phyloP scores from a whole-genome alignment of 169 alveolate species.

The Eimeria praecox region DNA sequence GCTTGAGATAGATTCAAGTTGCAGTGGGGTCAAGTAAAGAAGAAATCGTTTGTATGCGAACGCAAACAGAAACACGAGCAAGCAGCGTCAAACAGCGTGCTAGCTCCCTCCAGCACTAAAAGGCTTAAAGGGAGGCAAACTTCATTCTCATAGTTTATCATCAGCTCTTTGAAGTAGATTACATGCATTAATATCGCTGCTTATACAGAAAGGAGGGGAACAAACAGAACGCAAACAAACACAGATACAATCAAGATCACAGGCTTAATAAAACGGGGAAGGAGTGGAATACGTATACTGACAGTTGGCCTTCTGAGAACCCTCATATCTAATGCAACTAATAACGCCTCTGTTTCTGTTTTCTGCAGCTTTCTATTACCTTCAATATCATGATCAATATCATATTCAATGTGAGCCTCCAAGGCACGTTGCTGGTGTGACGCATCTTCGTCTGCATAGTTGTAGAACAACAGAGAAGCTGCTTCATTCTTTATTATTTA shows the following conservation, averaged over 20 bases:
- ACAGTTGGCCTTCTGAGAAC: background rate
- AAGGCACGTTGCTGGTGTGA: background rate
- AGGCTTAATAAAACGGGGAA: background rate
- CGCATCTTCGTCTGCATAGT: background rate
- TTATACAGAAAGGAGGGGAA: background rate
- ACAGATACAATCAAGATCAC: background rate
- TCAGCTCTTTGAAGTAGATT: background rate
- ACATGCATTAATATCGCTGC: background rate
- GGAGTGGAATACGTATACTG: background rate
- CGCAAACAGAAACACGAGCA: too few relatives aligned
- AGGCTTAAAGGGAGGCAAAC: background rate
- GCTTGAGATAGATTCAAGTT: too few relatives aligned
- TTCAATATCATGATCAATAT: background rate
- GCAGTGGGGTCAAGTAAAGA: too few relatives aligned
- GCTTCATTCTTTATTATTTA: background rate
- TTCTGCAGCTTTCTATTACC: background rate
- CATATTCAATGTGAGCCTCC: background rate
- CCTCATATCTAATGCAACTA: background rate
- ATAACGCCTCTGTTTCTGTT: background rate
- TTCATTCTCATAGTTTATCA: background rate
- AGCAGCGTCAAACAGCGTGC: too few relatives aligned
- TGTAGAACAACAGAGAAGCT: too few relatives aligned
- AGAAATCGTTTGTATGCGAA: background rate
- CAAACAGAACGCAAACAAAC: background rate
- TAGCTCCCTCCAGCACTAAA: background rate